phyloP scores from a whole-genome alignment of 148 eudicot species.

The Chenopodium formosanum region DNA sequence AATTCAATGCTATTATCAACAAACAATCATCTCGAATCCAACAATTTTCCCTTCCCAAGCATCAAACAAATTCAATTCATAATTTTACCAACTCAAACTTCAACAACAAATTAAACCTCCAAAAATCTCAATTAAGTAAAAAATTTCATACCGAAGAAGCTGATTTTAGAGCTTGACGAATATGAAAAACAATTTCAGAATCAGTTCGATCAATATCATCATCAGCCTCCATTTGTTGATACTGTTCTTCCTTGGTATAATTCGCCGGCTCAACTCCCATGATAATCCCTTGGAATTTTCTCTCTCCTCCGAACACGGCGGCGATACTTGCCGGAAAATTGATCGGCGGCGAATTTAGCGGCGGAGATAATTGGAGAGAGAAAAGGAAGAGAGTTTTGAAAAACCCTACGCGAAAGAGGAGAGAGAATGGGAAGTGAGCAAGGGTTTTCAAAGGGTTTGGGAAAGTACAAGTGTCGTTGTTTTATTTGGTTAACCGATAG shows the following conservation, averaged over 20 bases:
- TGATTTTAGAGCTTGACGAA: conserved; percentile 52
- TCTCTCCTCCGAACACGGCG: background rate
- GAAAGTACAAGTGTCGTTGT: background rate
- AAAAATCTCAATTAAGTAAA: background rate
- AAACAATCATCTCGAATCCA: background rate
- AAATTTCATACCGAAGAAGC: conserved; percentile 35
- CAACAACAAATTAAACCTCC: background rate
- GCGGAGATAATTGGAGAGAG: conserved; percentile 8
- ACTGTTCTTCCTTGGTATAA: conserved; percentile 18
- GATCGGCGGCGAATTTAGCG: background rate
- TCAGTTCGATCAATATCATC: conserved; percentile 33
- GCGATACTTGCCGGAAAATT: background rate
- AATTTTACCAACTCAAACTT: background rate
- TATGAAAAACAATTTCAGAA: conserved; percentile 38
- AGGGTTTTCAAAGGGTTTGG: background rate
- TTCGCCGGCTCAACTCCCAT: conserved; percentile 46
- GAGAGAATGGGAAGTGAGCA: background rate
- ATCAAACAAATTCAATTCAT: background rate
- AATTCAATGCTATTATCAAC: background rate
- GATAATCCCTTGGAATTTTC: background rate
- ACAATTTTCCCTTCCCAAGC: background rate
- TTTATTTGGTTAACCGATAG: background rate
- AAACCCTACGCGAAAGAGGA: background rate
- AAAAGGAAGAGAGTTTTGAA: background rate
- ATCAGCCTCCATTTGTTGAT: conserved; percentile 39